Evolutionary conservation across 768 basidiomycete species (phyloP).

Genomic region (Xerocomellus dryophilus): DNA sequence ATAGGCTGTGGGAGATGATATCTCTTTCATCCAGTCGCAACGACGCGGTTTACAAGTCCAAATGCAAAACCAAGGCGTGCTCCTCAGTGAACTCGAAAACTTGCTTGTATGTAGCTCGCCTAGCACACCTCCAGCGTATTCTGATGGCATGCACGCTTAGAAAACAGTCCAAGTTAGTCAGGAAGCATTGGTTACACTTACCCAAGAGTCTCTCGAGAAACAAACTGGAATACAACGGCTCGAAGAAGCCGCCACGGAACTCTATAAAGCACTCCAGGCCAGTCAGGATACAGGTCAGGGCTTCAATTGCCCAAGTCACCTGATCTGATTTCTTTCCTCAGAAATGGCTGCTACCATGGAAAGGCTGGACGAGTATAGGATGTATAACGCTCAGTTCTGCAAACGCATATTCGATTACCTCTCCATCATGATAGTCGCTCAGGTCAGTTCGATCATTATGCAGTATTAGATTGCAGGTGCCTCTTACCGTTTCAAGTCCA

Average conservation of each 20-base stretch:
- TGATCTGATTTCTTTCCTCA: slow-evolving; percentile 24
- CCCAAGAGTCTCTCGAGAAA: slow-evolving; percentile 88
- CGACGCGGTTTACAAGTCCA: slow-evolving; percentile 96
- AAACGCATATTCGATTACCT: slow-evolving; percentile 88
- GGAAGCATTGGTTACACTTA: slow-evolving; percentile 68
- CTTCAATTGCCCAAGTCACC: background rate
- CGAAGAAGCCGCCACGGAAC: slow-evolving; percentile 77
- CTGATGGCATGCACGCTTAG: slow-evolving; percentile 38
- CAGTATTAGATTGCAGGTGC: background rate
- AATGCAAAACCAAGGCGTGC: slow-evolving; percentile 87
- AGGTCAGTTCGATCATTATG: slow-evolving; percentile 48
- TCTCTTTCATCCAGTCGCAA: slow-evolving; percentile 92
- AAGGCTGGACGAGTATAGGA: slow-evolving; percentile 84
- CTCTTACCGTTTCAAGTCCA: slow-evolving; percentile 45
- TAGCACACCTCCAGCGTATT: background rate
- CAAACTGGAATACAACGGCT: slow-evolving; percentile 68
- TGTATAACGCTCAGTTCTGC: slow-evolving; percentile 89
- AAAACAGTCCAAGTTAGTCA: slow-evolving; percentile 93
- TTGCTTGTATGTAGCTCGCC: slow-evolving; percentile 56
- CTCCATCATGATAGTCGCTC: slow-evolving; percentile 86
- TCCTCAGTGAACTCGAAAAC: slow-evolving; percentile 83
- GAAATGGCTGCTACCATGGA: slow-evolving; percentile 99
- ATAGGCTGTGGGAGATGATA: slow-evolving; percentile 93
- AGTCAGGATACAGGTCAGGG: slow-evolving; percentile 77
- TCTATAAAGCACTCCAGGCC: slow-evolving; percentile 95